Base-by-base conservation (phyloP, 2,329 filamentous ascomycete genomes). In the Sporothrix sp. region DNA sequence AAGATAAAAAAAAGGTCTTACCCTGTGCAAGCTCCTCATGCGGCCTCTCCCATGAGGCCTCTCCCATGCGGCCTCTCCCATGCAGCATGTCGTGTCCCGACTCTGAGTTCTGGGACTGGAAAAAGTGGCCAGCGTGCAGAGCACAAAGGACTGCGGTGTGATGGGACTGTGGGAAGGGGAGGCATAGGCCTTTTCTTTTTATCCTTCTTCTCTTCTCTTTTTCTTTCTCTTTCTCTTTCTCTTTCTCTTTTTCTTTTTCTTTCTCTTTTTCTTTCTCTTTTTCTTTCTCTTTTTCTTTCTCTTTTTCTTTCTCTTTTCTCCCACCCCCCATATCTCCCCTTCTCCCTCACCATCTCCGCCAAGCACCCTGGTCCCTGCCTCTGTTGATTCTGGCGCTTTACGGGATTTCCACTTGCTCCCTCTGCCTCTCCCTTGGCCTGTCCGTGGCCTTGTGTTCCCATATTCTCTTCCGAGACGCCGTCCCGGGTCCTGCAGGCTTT, bases 401-500 rank as follows among this genome's bases (percentile, higher is more conserved):
- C n/a, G n/a, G n/a, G n/a, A n/a, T n/a, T n/a, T n/a, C n/a, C n/a
- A n/a, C n/a, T n/a, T n/a, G n/a, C n/a, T n/a, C n/a, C n/a, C n/a
- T n/a, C n/a, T n/a, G n/a, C n/a, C n/a, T n/a, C n/a, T n/a, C n/a
- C n/a, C n/a, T n/a, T n/a, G n/a, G n/a, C n/a, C n/a, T n/a, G n/a
- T n/a, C n/a, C n/a, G n/a, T n/a, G n/a, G 27, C 43, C 30, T 13
- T 27, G 27, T 48, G 25, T 33, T n/a, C 36, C 46, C 28, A 40
- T 9, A 7, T 7, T 32, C n/a, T 25, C 33, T 42, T 37, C 47
- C 48, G 39, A 53, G 48, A 53, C 37, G 43, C 38, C 48, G 44
- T 48, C 52, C 48, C 43, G 48, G 48, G 38, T 35, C 48, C 38
- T 48, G 48, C 39, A 47, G 14, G 4, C 36, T 43, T 33, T 13